Percentiles rank a stretch among this genome's conserved stretches.
Evolutionary conservation across 345 rosid genomes (phyloP).

Genomic region (Salix caprea): DNA sequence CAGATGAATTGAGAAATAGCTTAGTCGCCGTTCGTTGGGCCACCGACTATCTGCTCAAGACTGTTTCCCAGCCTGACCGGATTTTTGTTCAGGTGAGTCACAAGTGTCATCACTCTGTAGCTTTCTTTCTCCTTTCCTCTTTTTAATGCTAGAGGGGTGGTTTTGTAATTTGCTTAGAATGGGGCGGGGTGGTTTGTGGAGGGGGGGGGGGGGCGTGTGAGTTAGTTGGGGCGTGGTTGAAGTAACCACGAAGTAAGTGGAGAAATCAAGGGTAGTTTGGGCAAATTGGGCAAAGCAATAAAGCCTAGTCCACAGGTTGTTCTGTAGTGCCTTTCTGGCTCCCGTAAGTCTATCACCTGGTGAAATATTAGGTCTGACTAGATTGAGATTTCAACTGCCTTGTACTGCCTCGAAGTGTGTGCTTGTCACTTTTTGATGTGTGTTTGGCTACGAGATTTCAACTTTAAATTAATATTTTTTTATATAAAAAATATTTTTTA

Average conservation of each 20-base stretch:
- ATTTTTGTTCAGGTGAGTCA: conserved; percentile 81
- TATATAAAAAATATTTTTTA: no score
- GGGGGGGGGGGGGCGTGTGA: neutral
- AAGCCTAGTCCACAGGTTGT: neutral
- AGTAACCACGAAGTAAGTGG: conserved; percentile 3
- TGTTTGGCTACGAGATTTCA: neutral
- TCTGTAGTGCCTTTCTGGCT: neutral
- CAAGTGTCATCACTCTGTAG: neutral
- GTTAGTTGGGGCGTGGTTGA: neutral
- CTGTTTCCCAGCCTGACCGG: conserved; percentile 85
- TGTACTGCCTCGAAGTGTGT: neutral
- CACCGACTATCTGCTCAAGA: conserved; percentile 70
- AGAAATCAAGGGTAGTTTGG: neutral
- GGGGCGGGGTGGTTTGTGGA: neutral
- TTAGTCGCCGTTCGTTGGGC: conserved; percentile 79
- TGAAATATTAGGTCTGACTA: neutral
- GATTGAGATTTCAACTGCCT: neutral
- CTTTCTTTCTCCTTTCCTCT: neutral
- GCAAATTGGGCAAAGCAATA: neutral
- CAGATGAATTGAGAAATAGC: conserved; percentile 52
- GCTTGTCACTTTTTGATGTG: neutral
- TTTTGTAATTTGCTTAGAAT: neutral
- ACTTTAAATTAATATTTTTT: no score
- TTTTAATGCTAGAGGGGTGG: neutral
- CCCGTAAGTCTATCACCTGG: neutral